Evolutionary conservation across 148 eudicot genomes (phyloP).

Genomic region (Vaccinium macrocarpon): DNA sequence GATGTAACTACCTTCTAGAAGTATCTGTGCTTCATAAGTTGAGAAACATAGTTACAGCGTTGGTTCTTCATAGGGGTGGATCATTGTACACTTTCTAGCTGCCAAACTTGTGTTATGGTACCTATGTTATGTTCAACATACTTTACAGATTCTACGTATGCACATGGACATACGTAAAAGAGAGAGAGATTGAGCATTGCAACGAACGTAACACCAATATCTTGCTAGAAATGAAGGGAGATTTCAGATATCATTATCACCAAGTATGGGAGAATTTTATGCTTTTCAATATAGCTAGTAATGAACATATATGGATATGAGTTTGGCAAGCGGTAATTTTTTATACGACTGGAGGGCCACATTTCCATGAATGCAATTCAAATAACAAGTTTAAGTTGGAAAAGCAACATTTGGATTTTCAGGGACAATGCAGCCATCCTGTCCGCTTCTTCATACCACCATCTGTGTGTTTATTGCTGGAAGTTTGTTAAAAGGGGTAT

Average conservation of each 20-base stretch:
- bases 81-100: background rate
- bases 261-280: background rate
- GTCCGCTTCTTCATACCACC: background rate
- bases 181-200: background rate
- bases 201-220: background rate
- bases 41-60: background rate
- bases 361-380: background rate
- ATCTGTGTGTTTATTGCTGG: background rate
- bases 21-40: background rate
- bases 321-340: background rate
- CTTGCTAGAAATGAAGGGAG: background rate
- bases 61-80: background rate
- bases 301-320: background rate
- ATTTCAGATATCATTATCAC: background rate
- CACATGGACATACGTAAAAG: background rate
- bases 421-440: background rate
- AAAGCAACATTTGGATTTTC: background rate
- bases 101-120: background rate
- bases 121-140: background rate
- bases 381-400: background rate
- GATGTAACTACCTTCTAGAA: background rate
- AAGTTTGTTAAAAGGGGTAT: background rate
- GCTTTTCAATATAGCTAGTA: background rate
- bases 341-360: background rate
- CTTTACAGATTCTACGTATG: background rate